Evolutionary conservation across 805 yeast genomes (phyloP).

Genomic region (Scheffersomyces lignosus): DNA sequence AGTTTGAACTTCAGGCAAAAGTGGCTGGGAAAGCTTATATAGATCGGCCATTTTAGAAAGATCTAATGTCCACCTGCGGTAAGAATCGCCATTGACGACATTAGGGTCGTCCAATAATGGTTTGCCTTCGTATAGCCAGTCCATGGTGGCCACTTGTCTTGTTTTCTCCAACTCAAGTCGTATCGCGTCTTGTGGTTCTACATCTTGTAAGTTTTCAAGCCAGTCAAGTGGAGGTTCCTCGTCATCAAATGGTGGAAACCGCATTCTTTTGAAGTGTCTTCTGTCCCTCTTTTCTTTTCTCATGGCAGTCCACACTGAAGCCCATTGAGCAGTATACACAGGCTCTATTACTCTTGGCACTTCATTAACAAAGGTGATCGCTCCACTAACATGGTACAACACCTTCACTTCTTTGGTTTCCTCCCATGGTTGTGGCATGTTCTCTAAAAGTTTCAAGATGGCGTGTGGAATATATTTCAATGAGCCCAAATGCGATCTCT

Average conservation of each 20-base stretch:
- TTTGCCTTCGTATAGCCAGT: slow-evolving; percentile 79
- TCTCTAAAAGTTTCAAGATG: slow-evolving; percentile 79
- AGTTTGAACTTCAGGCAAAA: slow-evolving; percentile 52
- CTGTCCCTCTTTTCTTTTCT: slow-evolving; percentile 91
- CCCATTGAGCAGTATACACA: slow-evolving; percentile 93
- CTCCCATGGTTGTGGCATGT: slow-evolving; percentile 99
- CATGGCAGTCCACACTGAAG: slow-evolving; percentile 90
- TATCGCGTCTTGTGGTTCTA: slow-evolving; percentile 73
- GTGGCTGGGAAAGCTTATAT: slow-evolving; percentile 67
- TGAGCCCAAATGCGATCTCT: slow-evolving; percentile 85
- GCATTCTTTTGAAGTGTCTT: slow-evolving; percentile 83
- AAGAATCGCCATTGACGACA: slow-evolving; percentile 74
- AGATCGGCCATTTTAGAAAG: slow-evolving; percentile 63
- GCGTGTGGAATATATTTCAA: slow-evolving; percentile 97
- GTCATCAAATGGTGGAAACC: slow-evolving; percentile 95
- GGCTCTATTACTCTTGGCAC: slow-evolving; percentile 91
- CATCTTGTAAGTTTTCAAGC: slow-evolving; percentile 73
- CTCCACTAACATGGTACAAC: slow-evolving; percentile 87
- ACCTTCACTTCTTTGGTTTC: slow-evolving; percentile 80
- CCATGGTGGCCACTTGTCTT: slow-evolving; percentile 60
- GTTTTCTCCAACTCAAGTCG: slow-evolving; percentile 61
- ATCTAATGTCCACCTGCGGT: slow-evolving; percentile 67
- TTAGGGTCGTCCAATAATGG: slow-evolving; percentile 63
- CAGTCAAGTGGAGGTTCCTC: slow-evolving; percentile 92
- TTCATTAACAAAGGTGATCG: slow-evolving; percentile 93